phyloP scores from a whole-genome alignment of 257 asterid species.

The Lycium ferocissimum region DNA sequence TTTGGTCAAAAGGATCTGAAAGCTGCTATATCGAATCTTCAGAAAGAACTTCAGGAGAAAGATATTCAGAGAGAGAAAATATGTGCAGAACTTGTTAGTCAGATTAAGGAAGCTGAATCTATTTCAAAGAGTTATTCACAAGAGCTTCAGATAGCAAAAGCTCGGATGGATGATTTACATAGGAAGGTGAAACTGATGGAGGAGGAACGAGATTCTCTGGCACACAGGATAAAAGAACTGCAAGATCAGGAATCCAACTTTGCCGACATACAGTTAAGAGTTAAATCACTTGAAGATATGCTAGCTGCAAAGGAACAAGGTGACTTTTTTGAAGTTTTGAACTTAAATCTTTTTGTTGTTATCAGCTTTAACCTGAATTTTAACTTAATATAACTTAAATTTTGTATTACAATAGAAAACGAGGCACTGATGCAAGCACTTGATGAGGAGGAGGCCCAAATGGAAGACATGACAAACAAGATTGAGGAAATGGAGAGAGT shows the following conservation, averaged over 20 bases:
- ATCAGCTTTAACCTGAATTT: constrained; percentile 8
- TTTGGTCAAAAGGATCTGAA: constrained; percentile 77
- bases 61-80: constrained; percentile 84
- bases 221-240: constrained; percentile 60
- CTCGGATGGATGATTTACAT: constrained; percentile 57
- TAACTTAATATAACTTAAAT: constrained; percentile 30
- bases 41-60: constrained; percentile 93
- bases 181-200: constrained; percentile 55
- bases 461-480: constrained; percentile 79
- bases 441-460: constrained; percentile 88
- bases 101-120: constrained; percentile 89
- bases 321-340: constrained; percentile 39
- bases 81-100: constrained; percentile 80
- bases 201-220: constrained; percentile 63
- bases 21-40: constrained; percentile 68
- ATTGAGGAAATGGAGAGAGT: constrained; percentile 64
- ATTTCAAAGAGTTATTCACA: constrained; percentile 62
- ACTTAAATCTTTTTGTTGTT: constrained; percentile 28
- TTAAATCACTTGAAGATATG: constrained; percentile 62
- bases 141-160: constrained; percentile 71
- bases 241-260: constrained; percentile 60
- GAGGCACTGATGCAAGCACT: constrained; percentile 94
- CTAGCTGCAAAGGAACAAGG: constrained; percentile 93
- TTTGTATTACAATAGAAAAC: constrained; percentile 53
- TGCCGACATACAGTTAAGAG: constrained; percentile 60